Conservation (phyloP, 2,329 filamentous ascomycete species). For the Coniochaeta sp. region DNA sequence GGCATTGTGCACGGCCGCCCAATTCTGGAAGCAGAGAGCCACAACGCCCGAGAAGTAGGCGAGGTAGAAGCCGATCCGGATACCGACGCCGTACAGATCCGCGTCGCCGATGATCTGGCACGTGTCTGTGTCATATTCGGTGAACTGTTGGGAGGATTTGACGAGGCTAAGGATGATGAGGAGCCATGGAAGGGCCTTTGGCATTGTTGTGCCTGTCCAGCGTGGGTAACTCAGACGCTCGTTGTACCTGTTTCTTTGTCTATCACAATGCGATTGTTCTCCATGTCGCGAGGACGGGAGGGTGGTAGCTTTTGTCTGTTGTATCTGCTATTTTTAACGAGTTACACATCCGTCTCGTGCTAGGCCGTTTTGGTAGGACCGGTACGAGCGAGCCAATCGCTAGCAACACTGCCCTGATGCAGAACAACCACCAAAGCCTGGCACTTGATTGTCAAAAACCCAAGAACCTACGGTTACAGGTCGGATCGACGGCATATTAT, state of each 20-base stretch:
- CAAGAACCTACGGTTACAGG: too few species aligned
- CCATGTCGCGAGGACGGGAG: too few species aligned
- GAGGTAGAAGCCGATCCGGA: constrained; percentile 5
- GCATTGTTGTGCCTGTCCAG: background rate
- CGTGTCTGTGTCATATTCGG: background rate
- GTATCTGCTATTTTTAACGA: background rate
- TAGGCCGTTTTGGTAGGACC: background rate
- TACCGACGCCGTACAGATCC: constrained; percentile 5
- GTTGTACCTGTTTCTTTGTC: background rate
- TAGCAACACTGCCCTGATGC: background rate
- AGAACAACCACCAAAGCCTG: too few species aligned
- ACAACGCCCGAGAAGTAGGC: background rate
- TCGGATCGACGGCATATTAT: too few species aligned
- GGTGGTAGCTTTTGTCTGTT: background rate
- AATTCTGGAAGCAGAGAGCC: background rate
- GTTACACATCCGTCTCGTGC: background rate
- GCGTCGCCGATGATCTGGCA: constrained; percentile 4
- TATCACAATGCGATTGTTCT: background rate
- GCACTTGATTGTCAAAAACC: too few species aligned
- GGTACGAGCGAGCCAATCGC: background rate
- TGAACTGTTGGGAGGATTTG: background rate
- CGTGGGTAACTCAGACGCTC: too few species aligned
- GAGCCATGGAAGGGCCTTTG: background rate
- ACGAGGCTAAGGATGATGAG: background rate
- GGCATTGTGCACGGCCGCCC: background rate